Evolutionary conservation across 2,329 filamentous ascomycete species (phyloP).

Genomic region (Cladophialophora carrionii): DNA sequence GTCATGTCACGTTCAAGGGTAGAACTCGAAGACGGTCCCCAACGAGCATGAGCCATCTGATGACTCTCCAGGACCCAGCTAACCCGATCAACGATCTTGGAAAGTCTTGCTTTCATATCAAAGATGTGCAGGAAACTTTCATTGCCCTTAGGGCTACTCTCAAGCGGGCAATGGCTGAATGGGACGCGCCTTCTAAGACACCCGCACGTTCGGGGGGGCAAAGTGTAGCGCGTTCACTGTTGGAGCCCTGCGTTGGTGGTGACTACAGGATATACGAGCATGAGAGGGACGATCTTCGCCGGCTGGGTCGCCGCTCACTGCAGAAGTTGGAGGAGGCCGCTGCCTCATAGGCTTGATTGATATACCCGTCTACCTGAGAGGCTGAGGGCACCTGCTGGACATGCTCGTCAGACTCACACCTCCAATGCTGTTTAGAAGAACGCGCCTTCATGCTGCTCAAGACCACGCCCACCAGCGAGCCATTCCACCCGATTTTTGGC

Average conservation of each 20-base stretch:
- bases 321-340: background rate
- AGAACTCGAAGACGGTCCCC: slow-evolving; percentile 7
- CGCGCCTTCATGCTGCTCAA: slow-evolving; percentile 38
- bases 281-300: slow-evolving; percentile 28
- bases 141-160: slow-evolving; percentile 28
- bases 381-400: background rate
- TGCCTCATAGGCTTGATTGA: background rate
- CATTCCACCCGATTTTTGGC: slow-evolving; percentile 57
- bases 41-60: slow-evolving; percentile 41
- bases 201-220: slow-evolving; percentile 1
- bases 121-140: slow-evolving; percentile 55
- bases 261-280: slow-evolving; percentile 37
- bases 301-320: slow-evolving; percentile 12
- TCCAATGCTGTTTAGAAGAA: background rate
- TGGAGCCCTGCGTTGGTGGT: slow-evolving; percentile 31
- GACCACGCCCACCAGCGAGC: slow-evolving; percentile 49
- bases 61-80: slow-evolving; percentile 64
- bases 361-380: background rate
- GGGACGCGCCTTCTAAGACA: slow-evolving; percentile 19
- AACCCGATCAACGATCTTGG: slow-evolving; percentile 63
- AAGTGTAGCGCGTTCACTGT: slow-evolving; percentile 21
- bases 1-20: background rate
- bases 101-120: slow-evolving; percentile 50
- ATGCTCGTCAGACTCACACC: background rate
- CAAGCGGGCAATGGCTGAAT: slow-evolving; percentile 28